Evolutionary conservation across 306 rosid genomes (phyloP).

Genomic region (Corylus americana): DNA sequence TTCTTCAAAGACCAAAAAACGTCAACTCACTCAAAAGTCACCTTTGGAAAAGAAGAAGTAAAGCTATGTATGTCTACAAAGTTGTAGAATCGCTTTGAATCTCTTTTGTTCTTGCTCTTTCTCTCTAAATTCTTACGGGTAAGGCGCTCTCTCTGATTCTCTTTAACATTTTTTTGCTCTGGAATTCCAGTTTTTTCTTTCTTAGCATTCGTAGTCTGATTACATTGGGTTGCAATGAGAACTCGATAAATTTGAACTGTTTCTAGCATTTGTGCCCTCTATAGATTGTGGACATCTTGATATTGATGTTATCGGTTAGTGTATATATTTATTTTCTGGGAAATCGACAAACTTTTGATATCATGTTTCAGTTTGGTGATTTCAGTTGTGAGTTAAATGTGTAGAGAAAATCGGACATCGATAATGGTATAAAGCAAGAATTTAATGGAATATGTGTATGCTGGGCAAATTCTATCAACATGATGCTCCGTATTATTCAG

Average conservation of each 20-base stretch:
- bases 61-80: neutral
- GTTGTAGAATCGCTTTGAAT: constrained; percentile 16
- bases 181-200: neutral
- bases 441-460: neutral
- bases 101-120: constrained; percentile 4
- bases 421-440: neutral
- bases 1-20: neutral
- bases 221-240: neutral
- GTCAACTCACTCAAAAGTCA: neutral
- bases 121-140: constrained; percentile 26
- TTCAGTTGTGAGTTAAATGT: neutral
- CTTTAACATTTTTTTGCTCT: neutral
- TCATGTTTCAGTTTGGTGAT: neutral
- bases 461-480: neutral
- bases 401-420: neutral
- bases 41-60: neutral
- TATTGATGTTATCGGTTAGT: neutral
- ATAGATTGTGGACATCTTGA: neutral
- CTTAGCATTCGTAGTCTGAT: neutral
- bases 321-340: neutral
- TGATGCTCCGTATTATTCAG: neutral
- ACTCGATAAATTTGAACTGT: neutral
- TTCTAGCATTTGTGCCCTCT: neutral
- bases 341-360: neutral
- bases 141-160: constrained; percentile 13